phyloP scores from a whole-genome alignment of 345 rosid genomes.

The Boechera stricta region DNA sequence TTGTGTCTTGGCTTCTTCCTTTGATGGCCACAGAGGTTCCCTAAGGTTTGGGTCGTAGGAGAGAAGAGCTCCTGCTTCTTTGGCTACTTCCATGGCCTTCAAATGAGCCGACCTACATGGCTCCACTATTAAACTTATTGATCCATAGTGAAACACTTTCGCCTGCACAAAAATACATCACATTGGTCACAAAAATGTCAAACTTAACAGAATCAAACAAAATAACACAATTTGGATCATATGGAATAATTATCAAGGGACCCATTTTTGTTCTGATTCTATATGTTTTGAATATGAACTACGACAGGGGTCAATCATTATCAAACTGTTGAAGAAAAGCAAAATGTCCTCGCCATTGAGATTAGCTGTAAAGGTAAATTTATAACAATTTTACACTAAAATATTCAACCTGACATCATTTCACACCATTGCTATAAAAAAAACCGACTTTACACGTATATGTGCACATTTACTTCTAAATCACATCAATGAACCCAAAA shows the following conservation, averaged over 20 bases:
- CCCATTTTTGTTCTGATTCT: constrained; percentile 27
- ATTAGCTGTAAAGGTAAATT: constrained; percentile 34
- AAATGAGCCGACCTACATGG: constrained; percentile 73
- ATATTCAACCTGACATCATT: constrained; percentile 17
- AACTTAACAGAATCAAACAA: constrained; percentile 14
- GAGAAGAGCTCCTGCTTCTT: constrained; percentile 61
- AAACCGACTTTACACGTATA: constrained; percentile 18
- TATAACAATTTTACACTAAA: constrained; percentile 3
- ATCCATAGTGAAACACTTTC: constrained; percentile 69
- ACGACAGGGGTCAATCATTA: constrained; percentile 34
- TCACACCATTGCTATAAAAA: constrained; percentile 25
- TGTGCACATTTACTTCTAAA: not conserved
- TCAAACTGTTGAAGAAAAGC: constrained; percentile 24
- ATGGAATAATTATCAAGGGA: constrained; percentile 30
- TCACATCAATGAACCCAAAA: not conserved
- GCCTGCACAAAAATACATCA: constrained; percentile 51
- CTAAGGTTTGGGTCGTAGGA: constrained; percentile 76
- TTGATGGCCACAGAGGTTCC: constrained; percentile 68
- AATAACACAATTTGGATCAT: constrained; percentile 8
- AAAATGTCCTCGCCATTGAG: constrained; percentile 20
- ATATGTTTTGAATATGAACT: constrained; percentile 6
- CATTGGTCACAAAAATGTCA: constrained; percentile 19
- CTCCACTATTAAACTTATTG: constrained; percentile 71
- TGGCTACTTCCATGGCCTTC: constrained; percentile 67
- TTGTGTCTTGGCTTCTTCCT: constrained; percentile 63